Evolutionary conservation across 1,284 basidiomycete species (phyloP), one percentile per base, ranked within the genome.

Genomic region (Pulchroboletus neoregius): DNA sequence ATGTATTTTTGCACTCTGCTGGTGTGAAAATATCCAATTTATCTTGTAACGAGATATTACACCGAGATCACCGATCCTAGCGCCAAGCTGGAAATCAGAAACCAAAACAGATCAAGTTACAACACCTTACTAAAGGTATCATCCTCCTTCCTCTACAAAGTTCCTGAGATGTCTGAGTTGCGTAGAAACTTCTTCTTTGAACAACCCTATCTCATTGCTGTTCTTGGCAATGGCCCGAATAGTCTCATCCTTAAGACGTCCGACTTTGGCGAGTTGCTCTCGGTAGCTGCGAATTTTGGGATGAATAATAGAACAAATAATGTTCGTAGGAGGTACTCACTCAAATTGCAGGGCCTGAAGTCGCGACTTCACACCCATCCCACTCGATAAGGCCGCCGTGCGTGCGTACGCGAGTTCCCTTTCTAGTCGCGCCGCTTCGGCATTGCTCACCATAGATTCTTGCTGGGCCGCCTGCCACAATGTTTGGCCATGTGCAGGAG

Each of bases 141-240:
- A 61, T 68, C 56, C 69, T 49, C 53, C 66, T 68, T 75, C 72
- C 57, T 87, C 84, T 8, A 83, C 82, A 60, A 82, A 82, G 49
- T 82, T 78, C 53, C 76, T 74, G 31, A 90, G 68, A 54, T 82
- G 76, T 55, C 76, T 73, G 28, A 90, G 70, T 54, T 82, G 79
- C 46, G 75, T 75, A 32, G 85, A 84, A 12, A 88, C 79, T 50
- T 84, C 81, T 48, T 82, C 78, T 66, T 88, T 88, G 71, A 89
- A 88, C 56, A 79, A 73, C 22, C 80, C 82, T 36, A 87, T 84
- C 46, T 90, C 87, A 52, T 83, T 84, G 58, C 82, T 84, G 63
- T 82, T 88, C 71, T 87, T 88, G 51, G 86, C 75, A 50, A 90
- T 86, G n/a, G 82, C 82, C 1, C 84, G 78, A 32, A 86, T 76